Percentiles rank a stretch among this genome's conserved stretches.
Conservation (phyloP, 352 stramenopile genomes). For the Phytophthora litchii region DNA sequence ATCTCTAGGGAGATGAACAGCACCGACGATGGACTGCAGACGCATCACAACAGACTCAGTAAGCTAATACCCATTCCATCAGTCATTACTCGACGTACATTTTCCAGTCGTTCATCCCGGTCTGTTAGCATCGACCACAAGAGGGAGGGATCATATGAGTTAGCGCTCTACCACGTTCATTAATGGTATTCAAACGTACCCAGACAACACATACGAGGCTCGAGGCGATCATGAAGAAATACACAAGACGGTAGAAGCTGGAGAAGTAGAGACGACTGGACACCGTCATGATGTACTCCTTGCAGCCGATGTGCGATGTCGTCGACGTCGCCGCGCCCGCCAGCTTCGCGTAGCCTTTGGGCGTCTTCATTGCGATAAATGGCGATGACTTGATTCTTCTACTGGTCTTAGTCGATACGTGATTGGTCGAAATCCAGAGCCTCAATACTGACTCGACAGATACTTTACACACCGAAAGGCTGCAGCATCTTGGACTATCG, state of each 20-base stretch:
- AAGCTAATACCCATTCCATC: background rate
- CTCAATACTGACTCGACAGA: conserved; percentile 9
- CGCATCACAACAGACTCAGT: conserved; percentile 1
- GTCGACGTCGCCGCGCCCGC: conserved; percentile 23
- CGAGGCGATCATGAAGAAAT: conserved; percentile 81
- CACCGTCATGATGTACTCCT: conserved; percentile 76
- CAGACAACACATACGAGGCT: conserved; percentile 77
- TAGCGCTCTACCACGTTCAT: background rate
- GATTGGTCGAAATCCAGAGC: conserved; percentile 24
- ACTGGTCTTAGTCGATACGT: conserved; percentile 4
- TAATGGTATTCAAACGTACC: conserved; percentile 35
- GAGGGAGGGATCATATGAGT: background rate
- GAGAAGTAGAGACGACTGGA: conserved; percentile 87
- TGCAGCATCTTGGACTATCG: no score
- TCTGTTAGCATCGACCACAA: conserved; percentile 39
- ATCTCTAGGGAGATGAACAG: conserved; percentile 87
- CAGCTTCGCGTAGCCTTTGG: conserved; percentile 46
- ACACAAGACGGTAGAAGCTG: conserved; percentile 72
- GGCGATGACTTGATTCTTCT: conserved; percentile 15
- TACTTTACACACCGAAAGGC: background rate
- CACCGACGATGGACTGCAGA: conserved; percentile 63
- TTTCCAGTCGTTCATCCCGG: conserved; percentile 72
- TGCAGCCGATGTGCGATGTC: conserved; percentile 52
- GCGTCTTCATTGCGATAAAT: conserved; percentile 9
- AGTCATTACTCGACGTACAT: conserved; percentile 44